Base-by-base conservation (phyloP, 179 eudicot genomes). In the Drosera spatulata region DNA sequence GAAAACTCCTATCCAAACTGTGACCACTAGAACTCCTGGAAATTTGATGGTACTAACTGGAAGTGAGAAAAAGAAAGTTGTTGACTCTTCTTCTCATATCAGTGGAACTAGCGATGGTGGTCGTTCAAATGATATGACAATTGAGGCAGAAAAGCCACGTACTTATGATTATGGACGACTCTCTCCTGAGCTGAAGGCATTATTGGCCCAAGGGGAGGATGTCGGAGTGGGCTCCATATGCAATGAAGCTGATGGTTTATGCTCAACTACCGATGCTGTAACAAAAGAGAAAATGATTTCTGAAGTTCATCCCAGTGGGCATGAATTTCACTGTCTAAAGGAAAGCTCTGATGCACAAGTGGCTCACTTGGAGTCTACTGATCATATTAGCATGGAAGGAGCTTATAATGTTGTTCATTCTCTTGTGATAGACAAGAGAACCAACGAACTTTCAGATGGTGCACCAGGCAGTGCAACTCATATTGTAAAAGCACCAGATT, bases 71-170 rank as follows among this genome's bases (percentile, higher is more conserved):
- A 78, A 73, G 56, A 78, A 68, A 38, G 55, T 55, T 39, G 50
- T 61, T 1, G 62, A 33, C 61, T 75, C 76, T 56, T 73, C 80
- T 62, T 41, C 57, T 39, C 69, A 76, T 59, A 54, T 57, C 56
- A 66, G 73, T 53, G 79, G 69, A 53, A 60, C 61, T 44, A 71
- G 82, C 53, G 74, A 71, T 51, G 61, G 77, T 69, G 66, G 64
- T 43, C 75, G 70, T 70, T 85, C 98, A 14, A 81, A 75, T 78
- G 96, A 84, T 65, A 93, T 86, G 99, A 93, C 88, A 78, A 82
- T 93, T 59, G 87, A 86, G 63, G 80, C 72, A 67, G 88, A 75
- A 61, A 75, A 72, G 57, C 74, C 71, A 3, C 72, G 53, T 39
- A 78, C 67, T 51, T 93, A 82, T 73, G 89, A 93, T 66, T 93